Evolutionary conservation across 78 protist species (phyloP).

Genomic region (Pigoraptor vietnamica): DNA sequence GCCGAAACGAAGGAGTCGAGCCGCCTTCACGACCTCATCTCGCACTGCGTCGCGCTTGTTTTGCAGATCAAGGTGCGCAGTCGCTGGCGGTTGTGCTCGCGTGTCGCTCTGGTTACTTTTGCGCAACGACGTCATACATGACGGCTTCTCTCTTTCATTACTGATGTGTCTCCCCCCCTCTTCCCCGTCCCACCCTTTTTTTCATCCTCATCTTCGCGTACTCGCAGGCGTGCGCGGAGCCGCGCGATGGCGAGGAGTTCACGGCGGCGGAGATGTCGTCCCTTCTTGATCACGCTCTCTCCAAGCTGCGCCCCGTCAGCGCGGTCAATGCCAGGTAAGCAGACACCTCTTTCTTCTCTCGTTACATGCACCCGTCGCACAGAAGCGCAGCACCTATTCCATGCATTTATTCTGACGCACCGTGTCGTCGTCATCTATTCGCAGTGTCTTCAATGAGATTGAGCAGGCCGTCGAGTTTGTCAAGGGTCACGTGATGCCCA

Average conservation of each 20-base stretch:
- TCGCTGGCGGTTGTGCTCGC: neutral
- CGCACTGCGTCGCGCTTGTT: neutral
- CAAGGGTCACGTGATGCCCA: neutral
- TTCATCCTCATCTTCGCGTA: neutral
- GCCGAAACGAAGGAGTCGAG: neutral
- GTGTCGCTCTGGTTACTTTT: neutral
- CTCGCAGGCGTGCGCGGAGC: neutral
- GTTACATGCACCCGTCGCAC: neutral
- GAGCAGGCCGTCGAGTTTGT: neutral
- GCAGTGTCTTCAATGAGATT: neutral
- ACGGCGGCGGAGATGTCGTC: neutral
- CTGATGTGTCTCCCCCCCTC: neutral
- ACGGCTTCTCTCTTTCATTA: neutral
- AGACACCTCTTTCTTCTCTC: neutral
- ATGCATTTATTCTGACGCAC: neutral
- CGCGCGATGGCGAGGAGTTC: neutral
- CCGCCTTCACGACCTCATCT: neutral
- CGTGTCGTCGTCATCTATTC: neutral
- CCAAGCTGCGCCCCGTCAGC: neutral
- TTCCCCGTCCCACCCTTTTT: neutral
- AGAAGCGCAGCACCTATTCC: too few relatives aligned
- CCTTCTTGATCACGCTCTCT: neutral
- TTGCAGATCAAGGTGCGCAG: neutral
- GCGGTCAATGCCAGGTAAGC: neutral
- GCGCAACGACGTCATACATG: neutral